These are phyloP conservation scores for Gossypium thurberi DNA, from an alignment of 345 rosid species.

Conservation along the genomic window DNA sequence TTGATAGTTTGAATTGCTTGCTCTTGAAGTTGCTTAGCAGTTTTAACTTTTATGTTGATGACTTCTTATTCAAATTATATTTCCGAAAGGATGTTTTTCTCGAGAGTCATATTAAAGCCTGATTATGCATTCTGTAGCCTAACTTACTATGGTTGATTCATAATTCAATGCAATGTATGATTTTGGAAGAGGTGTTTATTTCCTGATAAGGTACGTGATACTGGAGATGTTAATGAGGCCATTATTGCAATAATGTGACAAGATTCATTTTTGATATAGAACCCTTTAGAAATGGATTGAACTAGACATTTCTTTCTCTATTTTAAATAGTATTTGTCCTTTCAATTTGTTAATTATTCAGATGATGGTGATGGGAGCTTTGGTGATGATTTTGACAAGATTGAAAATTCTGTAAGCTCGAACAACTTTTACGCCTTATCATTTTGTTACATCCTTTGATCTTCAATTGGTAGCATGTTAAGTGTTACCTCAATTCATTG, in stretches of 20 bases:
- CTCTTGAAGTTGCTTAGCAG: background rate
- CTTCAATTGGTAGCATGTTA: background rate
- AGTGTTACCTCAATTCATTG: background rate
- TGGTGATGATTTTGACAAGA: constrained; percentile 87
- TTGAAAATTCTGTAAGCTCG: constrained; percentile 72
- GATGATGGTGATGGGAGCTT: constrained; percentile 52
- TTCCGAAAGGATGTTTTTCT: background rate
- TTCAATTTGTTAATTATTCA: constrained; percentile 18
- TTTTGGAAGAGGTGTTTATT: background rate
- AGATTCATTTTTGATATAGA: background rate
- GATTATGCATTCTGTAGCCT: background rate
- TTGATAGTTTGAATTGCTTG: constrained; percentile 3
- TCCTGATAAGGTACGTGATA: background rate
- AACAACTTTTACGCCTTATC: constrained; percentile 1
- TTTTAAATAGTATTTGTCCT: background rate
- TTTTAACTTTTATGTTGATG: background rate
- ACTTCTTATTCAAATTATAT: background rate
- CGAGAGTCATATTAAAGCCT: background rate
- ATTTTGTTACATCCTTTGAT: background rate
- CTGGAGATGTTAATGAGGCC: background rate
- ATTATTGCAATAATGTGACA: background rate
- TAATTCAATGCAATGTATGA: background rate
- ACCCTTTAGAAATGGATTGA: background rate
- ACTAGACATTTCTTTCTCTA: background rate
- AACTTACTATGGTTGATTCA: background rate